phyloP scores from a whole-genome alignment of 257 asterid species.

The Jaltomata sinuosa region DNA sequence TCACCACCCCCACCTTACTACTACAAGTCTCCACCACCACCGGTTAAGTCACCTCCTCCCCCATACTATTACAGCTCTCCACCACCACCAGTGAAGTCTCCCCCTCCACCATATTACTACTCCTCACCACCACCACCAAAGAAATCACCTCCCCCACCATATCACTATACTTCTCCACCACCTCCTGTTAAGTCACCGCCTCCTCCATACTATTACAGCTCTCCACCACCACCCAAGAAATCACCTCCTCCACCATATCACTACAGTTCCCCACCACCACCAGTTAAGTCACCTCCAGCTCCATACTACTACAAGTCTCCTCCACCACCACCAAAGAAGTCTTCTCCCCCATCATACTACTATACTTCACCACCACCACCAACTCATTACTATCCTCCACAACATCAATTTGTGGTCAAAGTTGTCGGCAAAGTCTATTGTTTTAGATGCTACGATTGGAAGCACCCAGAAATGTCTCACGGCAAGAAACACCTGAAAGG shows the following conservation, averaged over 20 bases:
- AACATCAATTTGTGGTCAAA: slow-evolving; percentile 39
- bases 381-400: slow-evolving; percentile 29
- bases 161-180: slow-evolving; percentile 27
- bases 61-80: background rate
- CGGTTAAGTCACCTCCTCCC: background rate
- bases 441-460: slow-evolving; percentile 50
- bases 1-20: background rate
- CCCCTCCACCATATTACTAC: slow-evolving; percentile 1
- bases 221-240: background rate
- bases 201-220: slow-evolving; percentile 4
- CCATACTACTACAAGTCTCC: background rate
- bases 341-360: background rate
- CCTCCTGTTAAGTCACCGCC: slow-evolving; percentile 18
- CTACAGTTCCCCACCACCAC: background rate
- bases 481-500: slow-evolving; percentile 67
- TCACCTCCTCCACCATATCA: background rate
- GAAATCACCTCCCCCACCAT: background rate
- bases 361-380: slow-evolving; percentile 3
- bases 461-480: slow-evolving; percentile 45
- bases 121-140: background rate
- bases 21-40: slow-evolving; percentile 10
- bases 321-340: background rate
- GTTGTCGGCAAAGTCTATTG: slow-evolving; percentile 73
- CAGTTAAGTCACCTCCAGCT: background rate
- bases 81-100: background rate